phyloP scores from a whole-genome alignment of 129 eudicot genomes.

The Arctium lappa region DNA sequence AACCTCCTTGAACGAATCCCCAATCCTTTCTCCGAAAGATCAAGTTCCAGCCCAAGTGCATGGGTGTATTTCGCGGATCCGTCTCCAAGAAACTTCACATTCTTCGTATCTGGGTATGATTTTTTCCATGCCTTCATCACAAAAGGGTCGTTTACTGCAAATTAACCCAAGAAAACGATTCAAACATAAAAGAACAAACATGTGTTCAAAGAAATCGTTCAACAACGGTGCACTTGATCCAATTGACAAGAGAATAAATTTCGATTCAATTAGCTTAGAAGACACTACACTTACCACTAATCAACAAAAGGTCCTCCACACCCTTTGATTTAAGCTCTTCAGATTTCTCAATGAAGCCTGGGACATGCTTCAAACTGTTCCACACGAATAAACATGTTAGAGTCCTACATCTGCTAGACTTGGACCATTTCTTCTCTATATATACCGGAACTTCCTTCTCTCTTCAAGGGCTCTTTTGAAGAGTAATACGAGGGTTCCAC shows the following conservation, averaged over 20 bases:
- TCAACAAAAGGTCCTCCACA: constrained; percentile 66
- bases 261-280: background rate
- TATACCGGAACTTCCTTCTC: background rate
- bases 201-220: background rate
- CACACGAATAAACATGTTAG: background rate
- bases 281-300: constrained; percentile 51
- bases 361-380: constrained; percentile 74
- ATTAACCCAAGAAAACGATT: background rate
- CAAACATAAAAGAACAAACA: background rate
- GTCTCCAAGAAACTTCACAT: constrained; percentile 80
- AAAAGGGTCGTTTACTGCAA: constrained; percentile 72
- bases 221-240: background rate
- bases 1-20: constrained; percentile 78
- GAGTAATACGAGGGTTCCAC: too few relatives aligned
- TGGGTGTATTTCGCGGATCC: constrained; percentile 73
- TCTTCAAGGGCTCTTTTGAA: too few relatives aligned
- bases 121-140: constrained; percentile 99
- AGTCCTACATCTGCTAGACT: too few relatives aligned
- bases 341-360: constrained; percentile 81
- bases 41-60: constrained; percentile 89
- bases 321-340: constrained; percentile 85
- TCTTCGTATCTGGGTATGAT: constrained; percentile 76
- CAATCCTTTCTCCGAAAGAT: constrained; percentile 76
- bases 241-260: background rate
- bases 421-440: too few relatives aligned